These are phyloP conservation scores for Solanum hybrid DNA, from an alignment of 305 asterid genomes.

Conservation along the genomic window DNA sequence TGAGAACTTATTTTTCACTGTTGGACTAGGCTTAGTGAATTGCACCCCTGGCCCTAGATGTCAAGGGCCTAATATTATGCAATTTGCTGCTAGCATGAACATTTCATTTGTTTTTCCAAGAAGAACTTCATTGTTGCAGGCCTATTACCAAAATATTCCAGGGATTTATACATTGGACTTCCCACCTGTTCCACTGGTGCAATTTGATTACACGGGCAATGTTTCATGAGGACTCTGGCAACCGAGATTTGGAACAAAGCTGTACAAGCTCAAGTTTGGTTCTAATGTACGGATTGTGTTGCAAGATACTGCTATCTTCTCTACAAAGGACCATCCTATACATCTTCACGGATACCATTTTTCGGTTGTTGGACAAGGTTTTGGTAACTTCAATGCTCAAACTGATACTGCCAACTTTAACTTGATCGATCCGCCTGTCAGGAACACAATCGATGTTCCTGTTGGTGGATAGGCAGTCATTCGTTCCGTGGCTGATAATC, in stretches of 20 bases:
- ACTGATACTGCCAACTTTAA: conserved; percentile 50
- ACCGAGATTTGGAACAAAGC: conserved; percentile 47
- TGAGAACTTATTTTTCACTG: conserved; percentile 52
- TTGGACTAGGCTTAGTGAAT: conserved; percentile 62
- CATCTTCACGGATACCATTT: conserved; percentile 81
- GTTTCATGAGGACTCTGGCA: conserved; percentile 63
- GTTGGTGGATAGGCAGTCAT: conserved; percentile 78
- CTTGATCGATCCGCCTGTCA: conserved; percentile 52
- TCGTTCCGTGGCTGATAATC: conserved; percentile 72
- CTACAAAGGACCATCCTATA: conserved; percentile 69
- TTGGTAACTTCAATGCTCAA: conserved; percentile 56
- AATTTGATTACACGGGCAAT: conserved; percentile 60
- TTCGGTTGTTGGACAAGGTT: conserved; percentile 66
- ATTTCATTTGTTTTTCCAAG: conserved; percentile 58
- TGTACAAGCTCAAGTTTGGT: conserved; percentile 53
- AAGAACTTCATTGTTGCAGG: conserved; percentile 51
- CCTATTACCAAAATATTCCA: conserved; percentile 48
- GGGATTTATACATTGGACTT: conserved; percentile 60
- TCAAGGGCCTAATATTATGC: conserved; percentile 67
- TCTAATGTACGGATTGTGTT: conserved; percentile 52
- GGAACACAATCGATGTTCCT: conserved; percentile 66
- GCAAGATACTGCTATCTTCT: conserved; percentile 72
- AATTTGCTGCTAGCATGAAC: conserved; percentile 79
- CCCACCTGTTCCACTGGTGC: conserved; percentile 51
- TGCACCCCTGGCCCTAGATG: conserved; percentile 69